Conservation (phyloP, 768 basidiomycete species). For the Boletellus sp. region DNA sequence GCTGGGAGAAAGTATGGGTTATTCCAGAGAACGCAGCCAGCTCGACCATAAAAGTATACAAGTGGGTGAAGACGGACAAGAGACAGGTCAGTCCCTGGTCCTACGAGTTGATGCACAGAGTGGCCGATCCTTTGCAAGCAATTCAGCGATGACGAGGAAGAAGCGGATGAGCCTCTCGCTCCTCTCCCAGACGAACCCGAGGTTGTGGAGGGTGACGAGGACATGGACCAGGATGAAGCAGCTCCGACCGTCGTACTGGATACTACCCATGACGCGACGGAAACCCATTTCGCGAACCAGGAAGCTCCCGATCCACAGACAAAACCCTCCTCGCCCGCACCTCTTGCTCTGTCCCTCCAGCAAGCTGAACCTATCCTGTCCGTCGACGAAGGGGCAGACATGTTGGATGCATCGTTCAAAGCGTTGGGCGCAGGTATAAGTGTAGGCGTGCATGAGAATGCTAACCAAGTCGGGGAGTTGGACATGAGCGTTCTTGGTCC, state of each 20-base stretch:
- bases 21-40: conserved; percentile 53
- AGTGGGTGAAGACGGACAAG: conserved; percentile 81
- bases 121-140: conserved; percentile 45
- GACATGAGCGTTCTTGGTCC: conserved; percentile 65
- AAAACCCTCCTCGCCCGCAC: conserved; percentile 66
- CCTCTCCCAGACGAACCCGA: conserved; percentile 78
- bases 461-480: conserved; percentile 42
- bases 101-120: background rate
- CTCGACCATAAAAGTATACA: conserved; percentile 62
- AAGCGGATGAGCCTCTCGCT: conserved; percentile 73
- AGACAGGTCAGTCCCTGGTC: conserved; percentile 52
- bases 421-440: conserved; percentile 47
- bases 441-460: conserved; percentile 34
- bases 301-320: conserved; percentile 47
- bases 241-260: conserved; percentile 40
- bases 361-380: conserved; percentile 44
- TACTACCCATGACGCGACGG: conserved; percentile 37
- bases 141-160: conserved; percentile 85
- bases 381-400: conserved; percentile 37
- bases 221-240: conserved; percentile 66
- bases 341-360: conserved; percentile 55
- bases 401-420: conserved; percentile 55
- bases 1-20: conserved; percentile 80
- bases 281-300: conserved; percentile 32
- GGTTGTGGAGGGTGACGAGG: conserved; percentile 70